Evolutionary conservation across 2,329 filamentous ascomycete species (phyloP).

Genomic region (Sarocladiaceae sp.): DNA sequence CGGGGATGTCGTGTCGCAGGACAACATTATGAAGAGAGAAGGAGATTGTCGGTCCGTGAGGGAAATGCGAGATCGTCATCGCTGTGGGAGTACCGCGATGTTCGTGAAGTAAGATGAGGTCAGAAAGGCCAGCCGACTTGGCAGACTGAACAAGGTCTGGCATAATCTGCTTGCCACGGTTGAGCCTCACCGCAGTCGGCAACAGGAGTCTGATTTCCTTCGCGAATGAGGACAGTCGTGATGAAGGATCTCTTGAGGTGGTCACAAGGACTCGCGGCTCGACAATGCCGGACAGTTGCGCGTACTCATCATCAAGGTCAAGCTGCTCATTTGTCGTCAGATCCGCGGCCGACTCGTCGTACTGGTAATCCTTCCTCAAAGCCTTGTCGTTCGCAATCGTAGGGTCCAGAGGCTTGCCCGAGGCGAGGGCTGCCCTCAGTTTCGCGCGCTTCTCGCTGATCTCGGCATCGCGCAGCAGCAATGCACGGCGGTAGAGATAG

Average conservation of each 20-base stretch:
- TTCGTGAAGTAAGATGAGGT: slow-evolving; percentile 84
- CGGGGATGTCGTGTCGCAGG: slow-evolving; percentile 86
- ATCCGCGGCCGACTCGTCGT: slow-evolving; percentile 76
- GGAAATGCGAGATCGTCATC: slow-evolving; percentile 78
- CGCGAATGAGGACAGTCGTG: slow-evolving; percentile 78
- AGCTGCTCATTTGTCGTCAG: slow-evolving; percentile 61
- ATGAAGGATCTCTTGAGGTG: slow-evolving; percentile 81
- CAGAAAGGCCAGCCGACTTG: slow-evolving; percentile 71
- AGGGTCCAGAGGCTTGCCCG: slow-evolving; percentile 78
- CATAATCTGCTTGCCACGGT: slow-evolving; percentile 84
- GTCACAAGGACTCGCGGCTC: slow-evolving; percentile 86
- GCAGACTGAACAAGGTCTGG: slow-evolving; percentile 80
- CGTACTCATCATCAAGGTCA: slow-evolving; percentile 84
- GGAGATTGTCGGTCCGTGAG: slow-evolving; percentile 72
- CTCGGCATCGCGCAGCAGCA: slow-evolving; percentile 83
- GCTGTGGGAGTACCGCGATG: slow-evolving; percentile 89
- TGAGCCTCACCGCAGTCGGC: slow-evolving; percentile 80
- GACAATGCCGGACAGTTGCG: slow-evolving; percentile 80
- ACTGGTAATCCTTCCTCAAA: slow-evolving; percentile 83
- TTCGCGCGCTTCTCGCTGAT: slow-evolving; percentile 88
- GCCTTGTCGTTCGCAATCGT: slow-evolving; percentile 79
- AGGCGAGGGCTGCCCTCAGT: slow-evolving; percentile 77
- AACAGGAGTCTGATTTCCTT: slow-evolving; percentile 84
- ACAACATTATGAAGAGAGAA: slow-evolving; percentile 93
- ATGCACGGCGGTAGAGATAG: slow-evolving; percentile 80